phyloP scores from a whole-genome alignment of 257 asterid genomes.

The Solanum ossicruentum region DNA sequence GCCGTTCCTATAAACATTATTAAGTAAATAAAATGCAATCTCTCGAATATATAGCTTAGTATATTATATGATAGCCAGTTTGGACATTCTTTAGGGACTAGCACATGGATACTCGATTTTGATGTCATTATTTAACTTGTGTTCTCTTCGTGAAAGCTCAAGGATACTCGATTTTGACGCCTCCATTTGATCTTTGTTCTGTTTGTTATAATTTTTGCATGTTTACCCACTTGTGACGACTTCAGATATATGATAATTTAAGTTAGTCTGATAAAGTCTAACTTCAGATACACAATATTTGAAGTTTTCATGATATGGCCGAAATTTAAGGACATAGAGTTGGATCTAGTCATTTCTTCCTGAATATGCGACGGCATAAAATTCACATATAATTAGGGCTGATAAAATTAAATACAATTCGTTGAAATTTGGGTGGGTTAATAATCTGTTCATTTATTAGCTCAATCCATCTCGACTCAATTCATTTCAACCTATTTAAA shows the following conservation, averaged over 20 bases:
- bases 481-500: too few relatives aligned
- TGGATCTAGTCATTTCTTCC: not conserved
- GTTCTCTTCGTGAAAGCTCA: too few relatives aligned
- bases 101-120: not conserved
- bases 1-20: not conserved
- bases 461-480: too few relatives aligned
- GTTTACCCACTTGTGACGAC: not conserved
- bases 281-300: not conserved
- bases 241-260: rapidly evolving
- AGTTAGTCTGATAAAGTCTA: not conserved
- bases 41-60: not conserved
- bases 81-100: not conserved
- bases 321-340: not conserved
- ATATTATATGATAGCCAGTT: not conserved
- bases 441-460: too few relatives aligned
- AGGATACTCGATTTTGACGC: not conserved
- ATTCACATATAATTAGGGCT: not conserved
- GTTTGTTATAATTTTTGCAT: not conserved
- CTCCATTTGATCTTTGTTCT: not conserved
- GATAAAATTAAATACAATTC: too few relatives aligned
- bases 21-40: not conserved
- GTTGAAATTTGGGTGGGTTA: too few relatives aligned
- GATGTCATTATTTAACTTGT: not conserved
- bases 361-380: not conserved
- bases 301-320: too few relatives aligned